Evolutionary conservation across 768 basidiomycete genomes (phyloP).

Genomic region (Xerocomus spinulosus): DNA sequence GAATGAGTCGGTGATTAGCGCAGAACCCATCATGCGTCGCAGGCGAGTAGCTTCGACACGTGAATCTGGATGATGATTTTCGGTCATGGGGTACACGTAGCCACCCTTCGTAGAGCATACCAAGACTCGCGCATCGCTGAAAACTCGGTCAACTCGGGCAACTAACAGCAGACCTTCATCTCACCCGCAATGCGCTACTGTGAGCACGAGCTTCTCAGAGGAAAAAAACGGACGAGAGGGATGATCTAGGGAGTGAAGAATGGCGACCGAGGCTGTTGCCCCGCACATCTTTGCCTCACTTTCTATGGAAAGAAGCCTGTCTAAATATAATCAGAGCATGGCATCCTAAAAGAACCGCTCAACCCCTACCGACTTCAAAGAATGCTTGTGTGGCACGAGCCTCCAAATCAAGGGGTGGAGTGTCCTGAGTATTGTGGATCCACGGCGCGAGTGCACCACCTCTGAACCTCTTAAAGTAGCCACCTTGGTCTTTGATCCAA

Average conservation of each 20-base stretch:
- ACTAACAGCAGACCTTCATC: constrained; percentile 17
- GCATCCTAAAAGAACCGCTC: constrained; percentile 1
- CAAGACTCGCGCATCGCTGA: constrained; percentile 84
- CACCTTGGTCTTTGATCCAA: constrained; percentile 77
- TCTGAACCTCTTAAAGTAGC: constrained; percentile 86
- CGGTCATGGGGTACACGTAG: constrained; percentile 79
- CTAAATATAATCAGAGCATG: constrained; percentile 33
- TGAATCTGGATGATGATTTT: constrained; percentile 93
- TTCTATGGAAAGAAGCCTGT: constrained; percentile 66
- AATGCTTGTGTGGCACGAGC: constrained; percentile 85
- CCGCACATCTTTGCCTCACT: constrained; percentile 72
- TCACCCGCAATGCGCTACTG: constrained; percentile 91
- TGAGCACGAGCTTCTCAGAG: constrained; percentile 68
- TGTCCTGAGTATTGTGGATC: constrained; percentile 35
- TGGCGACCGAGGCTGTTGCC: constrained; percentile 84
- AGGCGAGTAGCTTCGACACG: constrained; percentile 80
- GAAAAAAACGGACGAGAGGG: constrained; percentile 82
- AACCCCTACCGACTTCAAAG: constrained; percentile 59
- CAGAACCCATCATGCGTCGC: constrained; percentile 85
- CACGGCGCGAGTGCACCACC: constrained; percentile 78
- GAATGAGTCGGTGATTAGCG: constrained; percentile 88
- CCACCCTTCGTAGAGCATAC: constrained; percentile 74
- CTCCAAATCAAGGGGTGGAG: constrained; percentile 62
- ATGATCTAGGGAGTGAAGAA: constrained; percentile 85
- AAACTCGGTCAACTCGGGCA: constrained; percentile 8